phyloP scores from a whole-genome alignment of 805 yeast species.

The Isabelozyma rhagii region DNA sequence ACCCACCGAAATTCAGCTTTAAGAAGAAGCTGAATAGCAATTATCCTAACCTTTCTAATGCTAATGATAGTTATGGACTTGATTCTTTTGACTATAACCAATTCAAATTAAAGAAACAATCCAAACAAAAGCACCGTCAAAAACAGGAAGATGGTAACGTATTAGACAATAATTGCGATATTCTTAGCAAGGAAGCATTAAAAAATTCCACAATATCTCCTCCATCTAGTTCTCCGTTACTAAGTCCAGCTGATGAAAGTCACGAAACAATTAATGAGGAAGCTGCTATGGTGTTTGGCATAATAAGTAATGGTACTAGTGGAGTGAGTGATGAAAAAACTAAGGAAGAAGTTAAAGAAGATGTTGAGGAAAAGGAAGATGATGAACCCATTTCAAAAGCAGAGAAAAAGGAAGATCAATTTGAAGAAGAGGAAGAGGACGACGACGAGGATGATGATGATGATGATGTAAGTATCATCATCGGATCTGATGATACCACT shows the following conservation, averaged over 20 bases:
- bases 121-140: slow-evolving; percentile 1
- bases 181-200: slow-evolving; percentile 1
- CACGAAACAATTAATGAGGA: slow-evolving; percentile 31
- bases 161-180: slow-evolving; percentile 2
- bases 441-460: slow-evolving; percentile 27
- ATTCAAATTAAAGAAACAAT: background rate
- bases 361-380: background rate
- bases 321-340: background rate
- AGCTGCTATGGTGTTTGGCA: slow-evolving; percentile 45
- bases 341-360: slow-evolving; percentile 2
- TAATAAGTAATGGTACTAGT: slow-evolving; percentile 20
- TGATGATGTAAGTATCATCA: slow-evolving; percentile 37
- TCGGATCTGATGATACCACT: slow-evolving; percentile 30
- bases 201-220: background rate
- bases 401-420: background rate
- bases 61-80: background rate
- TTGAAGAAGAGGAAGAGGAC: slow-evolving; percentile 9
- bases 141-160: slow-evolving; percentile 9
- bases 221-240: background rate
- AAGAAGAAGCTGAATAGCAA: slow-evolving; percentile 41
- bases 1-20: slow-evolving; percentile 55
- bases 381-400: slow-evolving; percentile 1
- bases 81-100: background rate
- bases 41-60: slow-evolving; percentile 1
- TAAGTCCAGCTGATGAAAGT: background rate